Evolutionary conservation across 2,329 filamentous ascomycete genomes (phyloP).

Genomic region (Colletotrichum sp.): DNA sequence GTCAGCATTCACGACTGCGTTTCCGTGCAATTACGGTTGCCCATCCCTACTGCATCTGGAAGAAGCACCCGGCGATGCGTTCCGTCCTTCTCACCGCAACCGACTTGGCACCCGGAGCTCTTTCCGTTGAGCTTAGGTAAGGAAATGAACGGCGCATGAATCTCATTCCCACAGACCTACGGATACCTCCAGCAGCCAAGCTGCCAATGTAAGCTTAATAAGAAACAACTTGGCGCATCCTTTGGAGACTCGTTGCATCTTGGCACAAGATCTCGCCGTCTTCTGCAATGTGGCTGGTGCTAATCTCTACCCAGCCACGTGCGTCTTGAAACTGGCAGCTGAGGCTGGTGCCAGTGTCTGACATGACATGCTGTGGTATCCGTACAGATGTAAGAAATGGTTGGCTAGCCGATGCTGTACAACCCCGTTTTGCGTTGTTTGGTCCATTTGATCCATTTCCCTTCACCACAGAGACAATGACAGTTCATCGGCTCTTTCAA

Average conservation of each 20-base stretch:
- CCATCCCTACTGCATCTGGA: not conserved
- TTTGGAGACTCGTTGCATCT: not conserved
- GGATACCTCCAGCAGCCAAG: not conserved
- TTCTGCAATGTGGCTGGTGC: not conserved
- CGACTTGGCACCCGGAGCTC: not conserved
- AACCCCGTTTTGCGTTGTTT: rapidly evolving
- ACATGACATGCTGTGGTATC: not conserved
- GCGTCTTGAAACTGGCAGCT: not conserved
- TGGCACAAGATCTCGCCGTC: not conserved
- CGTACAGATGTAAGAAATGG: not conserved
- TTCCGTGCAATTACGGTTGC: not conserved
- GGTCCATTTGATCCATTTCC: not conserved
- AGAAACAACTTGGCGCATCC: not conserved
- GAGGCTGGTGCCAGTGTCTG: not conserved
- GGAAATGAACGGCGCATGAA: not conserved
- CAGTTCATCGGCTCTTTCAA: not conserved
- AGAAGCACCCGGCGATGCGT: not conserved
- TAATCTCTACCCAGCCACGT: not conserved
- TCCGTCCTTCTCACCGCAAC: not conserved
- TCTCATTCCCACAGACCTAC: not conserved
- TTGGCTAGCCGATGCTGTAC: not conserved
- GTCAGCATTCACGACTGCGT: not conserved
- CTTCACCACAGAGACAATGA: not conserved
- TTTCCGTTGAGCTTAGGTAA: not conserved
- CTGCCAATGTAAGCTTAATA: not conserved